A percentile compares a stretch with the other conserved stretches of the same genome.
Evolutionary conservation across 306 rosid species (phyloP).

Genomic region (Acacia acuminata): DNA sequence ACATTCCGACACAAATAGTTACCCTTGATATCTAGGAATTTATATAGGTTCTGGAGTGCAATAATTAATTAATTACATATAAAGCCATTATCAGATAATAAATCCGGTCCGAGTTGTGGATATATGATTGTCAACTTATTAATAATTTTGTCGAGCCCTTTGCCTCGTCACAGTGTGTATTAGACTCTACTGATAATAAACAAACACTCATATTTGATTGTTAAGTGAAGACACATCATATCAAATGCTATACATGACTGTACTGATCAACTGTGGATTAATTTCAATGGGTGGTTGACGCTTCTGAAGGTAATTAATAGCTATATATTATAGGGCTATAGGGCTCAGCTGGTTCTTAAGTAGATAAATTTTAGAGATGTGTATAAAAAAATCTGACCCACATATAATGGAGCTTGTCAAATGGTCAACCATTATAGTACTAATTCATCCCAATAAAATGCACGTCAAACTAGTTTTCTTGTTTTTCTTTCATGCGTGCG

Average conservation of each 20-base stretch:
- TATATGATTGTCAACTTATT: neutral
- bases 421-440: neutral
- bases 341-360: neutral
- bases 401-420: neutral
- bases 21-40: neutral
- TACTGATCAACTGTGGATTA: neutral
- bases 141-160: neutral
- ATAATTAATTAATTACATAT: neutral
- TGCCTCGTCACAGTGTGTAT: neutral
- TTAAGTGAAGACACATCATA: neutral
- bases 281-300: neutral
- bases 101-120: neutral
- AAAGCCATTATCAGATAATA: neutral
- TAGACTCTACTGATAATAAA: neutral
- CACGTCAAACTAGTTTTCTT: neutral
- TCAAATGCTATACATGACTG: neutral
- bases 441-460: neutral
- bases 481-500: neutral
- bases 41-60: neutral
- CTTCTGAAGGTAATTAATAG: conserved; percentile 16
- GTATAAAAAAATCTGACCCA: neutral
- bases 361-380: neutral
- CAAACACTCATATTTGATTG: neutral
- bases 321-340: conserved; percentile 18
- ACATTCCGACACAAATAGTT: neutral